phyloP scores from a whole-genome alignment of 305 asterid species.

The Plantago lanceolata region DNA sequence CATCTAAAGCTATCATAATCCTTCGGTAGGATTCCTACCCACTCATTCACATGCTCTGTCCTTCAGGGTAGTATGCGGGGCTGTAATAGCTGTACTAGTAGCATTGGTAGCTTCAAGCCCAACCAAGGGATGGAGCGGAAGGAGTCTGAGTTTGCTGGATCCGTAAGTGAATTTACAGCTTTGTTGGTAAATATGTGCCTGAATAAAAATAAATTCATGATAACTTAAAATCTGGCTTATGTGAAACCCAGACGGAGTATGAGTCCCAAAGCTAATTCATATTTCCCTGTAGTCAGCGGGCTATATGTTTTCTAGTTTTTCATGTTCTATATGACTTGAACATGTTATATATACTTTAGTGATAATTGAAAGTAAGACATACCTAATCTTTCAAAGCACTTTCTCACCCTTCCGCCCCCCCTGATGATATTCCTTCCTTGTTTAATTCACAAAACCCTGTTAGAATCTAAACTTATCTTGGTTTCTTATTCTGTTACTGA shows the following conservation, averaged over 20 bases:
- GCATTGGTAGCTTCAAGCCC: conserved; percentile 99
- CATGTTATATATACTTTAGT: too few relatives aligned
- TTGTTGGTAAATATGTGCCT: conserved; percentile 2
- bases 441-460: conserved; percentile 11
- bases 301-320: too few relatives aligned
- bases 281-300: too few relatives aligned
- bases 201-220: not conserved
- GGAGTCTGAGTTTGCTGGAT: conserved; percentile 96
- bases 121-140: conserved; percentile 98
- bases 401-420: not conserved
- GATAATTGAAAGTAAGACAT: not conserved
- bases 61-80: conserved; percentile 72
- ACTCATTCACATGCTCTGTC: conserved; percentile 13
- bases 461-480: conserved; percentile 27
- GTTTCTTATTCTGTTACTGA: conserved; percentile 12
- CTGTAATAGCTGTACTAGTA: conserved; percentile 65
- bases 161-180: conserved; percentile 53
- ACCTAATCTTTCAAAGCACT: not conserved
- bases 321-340: too few relatives aligned
- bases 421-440: conserved; percentile 15
- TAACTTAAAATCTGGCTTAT: too few relatives aligned
- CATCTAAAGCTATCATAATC: not conserved
- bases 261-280: too few relatives aligned
- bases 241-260: too few relatives aligned
- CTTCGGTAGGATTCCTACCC: conserved; percentile 1